phyloP scores from a whole-genome alignment of 1,284 basidiomycete genomes.

The Fomitopsis schrenkii region DNA sequence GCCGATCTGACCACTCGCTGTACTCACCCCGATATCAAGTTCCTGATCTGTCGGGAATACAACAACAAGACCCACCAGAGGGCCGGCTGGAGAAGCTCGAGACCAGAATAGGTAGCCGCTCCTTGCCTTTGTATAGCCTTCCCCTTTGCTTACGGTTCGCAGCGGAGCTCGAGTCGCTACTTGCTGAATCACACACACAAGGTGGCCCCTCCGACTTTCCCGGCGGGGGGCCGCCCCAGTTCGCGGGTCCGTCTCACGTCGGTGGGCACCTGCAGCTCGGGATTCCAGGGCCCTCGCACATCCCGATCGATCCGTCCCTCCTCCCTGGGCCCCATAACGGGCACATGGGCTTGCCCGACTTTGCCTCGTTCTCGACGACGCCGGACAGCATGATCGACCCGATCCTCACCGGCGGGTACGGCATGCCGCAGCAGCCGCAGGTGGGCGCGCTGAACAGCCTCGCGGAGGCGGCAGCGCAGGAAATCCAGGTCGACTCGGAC shows the following conservation, averaged over 20 bases:
- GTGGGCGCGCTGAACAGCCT: conserved; percentile 7
- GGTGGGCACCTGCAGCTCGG: background rate
- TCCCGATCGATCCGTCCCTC: background rate
- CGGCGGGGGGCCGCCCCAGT: background rate
- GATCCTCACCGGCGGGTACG: background rate
- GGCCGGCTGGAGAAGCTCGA: conserved; percentile 60
- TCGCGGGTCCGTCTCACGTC: background rate
- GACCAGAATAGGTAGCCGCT: conserved; percentile 49
- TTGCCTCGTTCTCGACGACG: background rate
- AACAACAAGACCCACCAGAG: conserved; percentile 44
- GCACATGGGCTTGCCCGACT: background rate
- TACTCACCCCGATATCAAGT: background rate
- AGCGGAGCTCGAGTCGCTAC: conserved; percentile 61
- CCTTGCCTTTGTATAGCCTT: background rate
- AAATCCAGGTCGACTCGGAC: background rate
- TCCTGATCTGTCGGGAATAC: conserved; percentile 24
- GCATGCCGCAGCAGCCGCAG: background rate
- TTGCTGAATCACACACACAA: conserved; percentile 24
- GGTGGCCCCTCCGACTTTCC: background rate
- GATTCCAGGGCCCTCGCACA: background rate
- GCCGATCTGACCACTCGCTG: too few relatives aligned
- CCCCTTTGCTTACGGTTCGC: background rate
- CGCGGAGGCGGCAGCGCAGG: conserved; percentile 4
- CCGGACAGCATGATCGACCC: background rate
- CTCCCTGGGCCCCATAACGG: background rate